These are phyloP conservation scores for Lichenothelia convexa DNA, from an alignment of 495 filamentous ascomycete species.

Conservation along the genomic window DNA sequence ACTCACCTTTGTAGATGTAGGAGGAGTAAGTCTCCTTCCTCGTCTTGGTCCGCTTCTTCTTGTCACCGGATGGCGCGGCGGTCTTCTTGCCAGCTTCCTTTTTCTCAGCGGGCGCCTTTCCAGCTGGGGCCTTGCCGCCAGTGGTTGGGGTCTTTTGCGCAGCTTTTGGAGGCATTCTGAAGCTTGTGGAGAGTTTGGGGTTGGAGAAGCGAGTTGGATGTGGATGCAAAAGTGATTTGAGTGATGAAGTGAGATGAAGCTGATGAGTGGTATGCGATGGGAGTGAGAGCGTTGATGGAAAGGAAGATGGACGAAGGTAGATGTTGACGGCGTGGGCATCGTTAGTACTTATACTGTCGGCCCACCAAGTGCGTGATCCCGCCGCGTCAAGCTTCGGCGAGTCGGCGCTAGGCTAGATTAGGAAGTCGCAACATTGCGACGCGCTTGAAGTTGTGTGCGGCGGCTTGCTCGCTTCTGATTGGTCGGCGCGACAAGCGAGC, in stretches of 20 bases:
- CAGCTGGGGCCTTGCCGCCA: slow-evolving; percentile 88
- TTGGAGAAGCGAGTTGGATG: slow-evolving; percentile 3
- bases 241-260: slow-evolving; percentile 1
- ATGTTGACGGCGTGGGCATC: slow-evolving; percentile 1
- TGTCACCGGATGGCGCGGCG: slow-evolving; percentile 72
- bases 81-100: slow-evolving; percentile 99
- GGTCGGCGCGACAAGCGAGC: no score
- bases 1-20: slow-evolving; percentile 99
- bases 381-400: background rate
- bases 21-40: slow-evolving; percentile 99
- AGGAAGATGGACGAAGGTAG: slow-evolving; percentile 2
- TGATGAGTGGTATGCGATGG: background rate
- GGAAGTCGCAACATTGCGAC: no score
- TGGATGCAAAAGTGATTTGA: background rate
- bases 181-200: slow-evolving; percentile 5
- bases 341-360: background rate
- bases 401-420: background rate
- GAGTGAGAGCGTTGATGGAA: background rate
- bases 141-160: slow-evolving; percentile 97
- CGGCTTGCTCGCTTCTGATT: no score
- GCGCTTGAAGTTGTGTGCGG: no score
- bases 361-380: background rate
- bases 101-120: slow-evolving; percentile 84
- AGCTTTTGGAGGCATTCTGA: slow-evolving; percentile 87
- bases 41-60: slow-evolving; percentile 99